Evolutionary conservation across 768 basidiomycete species (phyloP), one percentile per base, ranked within the genome.

Genomic region (Inosperma sp.): DNA sequence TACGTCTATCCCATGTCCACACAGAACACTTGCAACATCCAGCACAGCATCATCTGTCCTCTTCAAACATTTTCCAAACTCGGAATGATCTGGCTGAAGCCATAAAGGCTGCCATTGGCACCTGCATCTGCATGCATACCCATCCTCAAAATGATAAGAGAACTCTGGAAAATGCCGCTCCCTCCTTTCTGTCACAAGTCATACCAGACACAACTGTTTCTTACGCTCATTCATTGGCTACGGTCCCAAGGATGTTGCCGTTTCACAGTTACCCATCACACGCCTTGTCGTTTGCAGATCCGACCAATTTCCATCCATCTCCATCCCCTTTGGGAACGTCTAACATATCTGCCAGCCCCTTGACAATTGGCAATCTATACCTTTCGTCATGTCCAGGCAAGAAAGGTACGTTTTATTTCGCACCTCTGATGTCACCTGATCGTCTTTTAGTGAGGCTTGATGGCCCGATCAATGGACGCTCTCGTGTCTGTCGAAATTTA

Each of bases 321-420:
- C n/a, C n/a, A n/a, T n/a, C n/a, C n/a, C n/a, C n/a, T n/a, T n/a
- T n/a, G n/a, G n/a, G n/a, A n/a, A n/a, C n/a, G n/a, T n/a, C n/a
- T n/a, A n/a, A n/a, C n/a, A 41, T 21, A 12, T 25, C 12, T 21
- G 34, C 14, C 53, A 52, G 2, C 45, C 54, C 49, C 67, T 69
- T 23, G n/a, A 61, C 60, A 10, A 68, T 95, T 7, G 94, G 94
- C n/a, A 97, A 98, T 65, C 69, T 98, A 17, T 77, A 86, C 44
- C 67, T 97, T 26, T 92, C 88, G 5, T 93, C 89, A 5, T 97
- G 95, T 70, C 94, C 94, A 2, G 94, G 94, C 4, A 98, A 98
- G 68, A 22, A 43, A 43, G 35, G 26, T 17, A 34, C 10, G 29
- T 40, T 26, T 33, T 21, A 34, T 42, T 2, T 35, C 17, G 40